Evolutionary conservation across 805 yeast genomes (phyloP), one percentile per base, ranked within the genome.

Genomic region (Soucietia sequanensis): DNA sequence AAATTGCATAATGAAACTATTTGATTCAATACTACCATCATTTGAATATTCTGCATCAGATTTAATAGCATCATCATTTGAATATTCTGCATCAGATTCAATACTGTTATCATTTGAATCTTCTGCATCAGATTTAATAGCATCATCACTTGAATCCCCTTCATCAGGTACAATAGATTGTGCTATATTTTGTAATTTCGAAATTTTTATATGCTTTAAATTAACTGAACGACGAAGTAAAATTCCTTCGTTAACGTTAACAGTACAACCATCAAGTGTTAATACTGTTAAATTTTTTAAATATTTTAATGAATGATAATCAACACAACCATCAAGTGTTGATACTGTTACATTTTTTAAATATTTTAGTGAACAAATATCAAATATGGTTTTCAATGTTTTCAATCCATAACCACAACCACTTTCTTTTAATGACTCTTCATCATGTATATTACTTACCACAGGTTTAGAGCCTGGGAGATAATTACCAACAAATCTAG

Each of bases 111-210:
- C n/a, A n/a, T n/a, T n/a, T n/a, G n/a, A n/a, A n/a, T n/a, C n/a
- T n/a, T n/a, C n/a, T n/a, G n/a, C n/a, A n/a, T n/a, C n/a, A n/a
- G n/a, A n/a, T 12, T 35, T 35, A 3, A 52, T 35, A 16, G 23
- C 21, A 17, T 31, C 38, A n/a, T 30, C 13, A 16, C 32, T 20
- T 18, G 39, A 24, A 11, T 22, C 32, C 24, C 53, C 66, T 7
- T 27, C 30, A 3, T 15, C n/a, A n/a, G n/a, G n/a, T n/a, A n/a
- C 13, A 24, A 14, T 2, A 14, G 58, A 50, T 38, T 72, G 76
- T 1, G 67, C 54, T 13, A 70, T 48, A 15, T 64, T 60, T 18
- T 42, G 48, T 20, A 73, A 43, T 30, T 55, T 57, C 4, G 72
- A 44, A 11, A 46, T 45, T 3, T 31, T 43, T 14, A 72, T 33